These are phyloP conservation scores for Chaetomium sp. DNA, from an alignment of 2,329 filamentous ascomycete genomes.

Conservation along the genomic window DNA sequence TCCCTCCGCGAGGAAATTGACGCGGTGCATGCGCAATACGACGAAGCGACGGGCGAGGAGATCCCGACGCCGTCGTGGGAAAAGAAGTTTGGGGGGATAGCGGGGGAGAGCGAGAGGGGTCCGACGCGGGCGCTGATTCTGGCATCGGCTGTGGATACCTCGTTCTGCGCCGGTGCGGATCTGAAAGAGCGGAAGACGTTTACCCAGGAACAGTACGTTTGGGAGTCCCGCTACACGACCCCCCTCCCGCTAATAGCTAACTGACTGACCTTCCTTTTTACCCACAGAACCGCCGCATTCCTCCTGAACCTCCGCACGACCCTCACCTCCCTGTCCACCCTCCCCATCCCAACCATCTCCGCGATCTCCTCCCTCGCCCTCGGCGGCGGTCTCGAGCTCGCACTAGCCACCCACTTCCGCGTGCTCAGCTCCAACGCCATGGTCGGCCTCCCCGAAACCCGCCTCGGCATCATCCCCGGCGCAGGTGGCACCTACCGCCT, in stretches of 20 bases:
- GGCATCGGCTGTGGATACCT: constrained; percentile 75
- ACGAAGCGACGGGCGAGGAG: constrained; percentile 46
- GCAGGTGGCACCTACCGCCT: constrained; percentile 89
- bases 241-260: not conserved
- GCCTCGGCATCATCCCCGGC: constrained; percentile 88
- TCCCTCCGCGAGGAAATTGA: constrained; percentile 68
- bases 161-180: constrained; percentile 92
- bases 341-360: constrained; percentile 85
- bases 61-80: constrained; percentile 30
- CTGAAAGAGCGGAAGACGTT: constrained; percentile 81
- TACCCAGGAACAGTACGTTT: constrained; percentile 65
- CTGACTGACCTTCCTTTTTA: not conserved
- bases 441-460: constrained; percentile 83
- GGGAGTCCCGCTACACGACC: not conserved
- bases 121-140: constrained; percentile 76
- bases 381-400: constrained; percentile 89
- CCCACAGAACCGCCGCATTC: constrained; percentile 67
- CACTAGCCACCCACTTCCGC: constrained; percentile 81
- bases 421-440: constrained; percentile 73
- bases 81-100: constrained; percentile 39
- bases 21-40: constrained; percentile 59
- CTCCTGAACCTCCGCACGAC: constrained; percentile 69
- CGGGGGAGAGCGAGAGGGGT: constrained; percentile 40
- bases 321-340: constrained; percentile 62
- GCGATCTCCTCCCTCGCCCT: constrained; percentile 81